Conservation (phyloP, 1,284 basidiomycete species). For the Thecaphora frezii region DNA sequence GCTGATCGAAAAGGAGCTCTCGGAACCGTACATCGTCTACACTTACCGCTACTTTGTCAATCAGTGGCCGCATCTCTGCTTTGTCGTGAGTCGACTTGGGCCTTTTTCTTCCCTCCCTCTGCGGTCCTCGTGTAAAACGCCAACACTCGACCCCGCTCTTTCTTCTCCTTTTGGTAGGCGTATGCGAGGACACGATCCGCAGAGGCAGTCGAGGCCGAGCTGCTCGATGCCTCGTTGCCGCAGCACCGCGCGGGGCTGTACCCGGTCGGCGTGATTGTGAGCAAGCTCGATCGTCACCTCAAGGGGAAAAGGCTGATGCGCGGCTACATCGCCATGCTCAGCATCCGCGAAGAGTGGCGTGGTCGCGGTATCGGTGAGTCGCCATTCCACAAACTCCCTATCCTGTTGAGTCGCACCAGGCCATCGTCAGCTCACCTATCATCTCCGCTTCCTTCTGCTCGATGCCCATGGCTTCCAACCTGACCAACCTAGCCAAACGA, state of each 20-base stretch:
- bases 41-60: conserved; percentile 72
- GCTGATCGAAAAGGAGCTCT: conserved; percentile 62
- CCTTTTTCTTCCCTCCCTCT: too few relatives aligned
- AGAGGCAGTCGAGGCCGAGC: background rate
- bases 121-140: too few relatives aligned
- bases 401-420: too few relatives aligned
- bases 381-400: too few relatives aligned
- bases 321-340: conserved; percentile 96
- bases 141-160: too few relatives aligned
- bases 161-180: too few relatives aligned
- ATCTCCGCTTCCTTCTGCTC: background rate
- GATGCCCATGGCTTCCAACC: too few relatives aligned
- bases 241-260: background rate
- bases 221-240: background rate
- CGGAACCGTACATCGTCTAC: conserved; percentile 92
- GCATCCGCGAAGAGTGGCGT: conserved; percentile 35
- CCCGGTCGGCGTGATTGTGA: conserved; percentile 77
- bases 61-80: conserved; percentile 92
- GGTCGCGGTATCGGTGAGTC: conserved; percentile 78
- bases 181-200: too few relatives aligned
- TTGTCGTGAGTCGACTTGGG: conserved; percentile 76
- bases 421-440: too few relatives aligned
- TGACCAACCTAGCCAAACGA: conserved; percentile 10
- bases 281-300: conserved; percentile 84
- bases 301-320: conserved; percentile 68